Base-by-base conservation (phyloP, 2,329 filamentous ascomycete genomes). In the Parastagonospora nodorum region DNA sequence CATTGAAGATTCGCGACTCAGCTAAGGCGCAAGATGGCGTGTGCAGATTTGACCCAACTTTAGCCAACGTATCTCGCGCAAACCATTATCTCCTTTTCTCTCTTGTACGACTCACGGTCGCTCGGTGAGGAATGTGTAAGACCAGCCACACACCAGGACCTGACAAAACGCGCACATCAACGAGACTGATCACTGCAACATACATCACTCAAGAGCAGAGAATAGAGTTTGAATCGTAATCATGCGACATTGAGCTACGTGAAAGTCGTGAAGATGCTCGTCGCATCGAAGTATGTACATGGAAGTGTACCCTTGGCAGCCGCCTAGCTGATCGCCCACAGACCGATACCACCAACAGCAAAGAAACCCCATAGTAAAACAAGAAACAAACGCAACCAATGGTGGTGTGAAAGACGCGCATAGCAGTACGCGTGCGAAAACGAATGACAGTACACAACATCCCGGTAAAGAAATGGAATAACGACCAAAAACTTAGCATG, bases 211-310 rank as follows among this genome's bases (percentile, higher is more conserved):
- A 24, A 24, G 19, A 24, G 19, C 19, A 24, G 3, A 5, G 19
- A 24, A 24, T 5, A 5, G 3, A 3, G 3, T 24, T 24, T 24
- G 19, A 24, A 24, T 24, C 19, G 5, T 24, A 24, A 24, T 24
- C 19, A 24, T 24, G 19, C 19, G 19, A 24, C 19, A 48, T 44
- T 9, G 40, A 48, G 11, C 35, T 45, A 29, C 33, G 4, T 43
- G 11, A 36, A 33, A 33, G n/a, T 36, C 28, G 40, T 42, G 1
- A n/a, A 14, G 45, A 50, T 39, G 36, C 19, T 44, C 12, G 11
- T 50, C 15, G 15, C 35, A 50, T 40, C 33, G 15, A 42, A 42
- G 36, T 50, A 48, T 50, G 39, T 47, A 44, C 42, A 47, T 28
- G 16, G 33, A 45, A 31, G 19, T 24, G 29, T 28, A 45, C 11